These are phyloP conservation scores for Durotheca rogersii DNA, from an alignment of 495 filamentous ascomycete species.

Conservation along the genomic window DNA sequence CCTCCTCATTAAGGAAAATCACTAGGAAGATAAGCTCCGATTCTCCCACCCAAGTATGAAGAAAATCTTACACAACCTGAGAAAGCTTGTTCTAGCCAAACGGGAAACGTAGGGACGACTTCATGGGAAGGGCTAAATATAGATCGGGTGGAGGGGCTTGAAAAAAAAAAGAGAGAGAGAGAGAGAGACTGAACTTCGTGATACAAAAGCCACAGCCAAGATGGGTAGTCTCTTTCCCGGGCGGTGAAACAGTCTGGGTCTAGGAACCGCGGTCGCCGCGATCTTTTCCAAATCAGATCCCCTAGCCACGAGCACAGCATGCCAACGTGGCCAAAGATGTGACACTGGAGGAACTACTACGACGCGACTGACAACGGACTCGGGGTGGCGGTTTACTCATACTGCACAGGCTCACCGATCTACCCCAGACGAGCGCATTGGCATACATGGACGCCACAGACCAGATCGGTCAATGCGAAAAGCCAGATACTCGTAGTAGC, in stretches of 20 bases:
- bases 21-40: neutral
- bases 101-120: neutral
- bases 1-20: neutral
- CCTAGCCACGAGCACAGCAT: neutral
- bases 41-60: neutral
- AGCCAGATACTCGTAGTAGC: too few relatives aligned
- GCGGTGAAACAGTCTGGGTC: constrained; percentile 16
- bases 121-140: neutral
- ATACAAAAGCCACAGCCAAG: constrained; percentile 9
- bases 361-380: too few relatives aligned
- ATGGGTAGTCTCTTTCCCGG: constrained; percentile 16
- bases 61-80: neutral
- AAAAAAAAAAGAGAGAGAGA: too few relatives aligned
- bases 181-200: neutral
- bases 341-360: too few relatives aligned
- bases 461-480: too few relatives aligned
- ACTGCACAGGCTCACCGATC: too few relatives aligned
- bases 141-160: neutral
- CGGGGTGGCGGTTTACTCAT: too few relatives aligned
- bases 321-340: neutral
- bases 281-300: neutral
- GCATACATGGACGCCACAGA: too few relatives aligned
- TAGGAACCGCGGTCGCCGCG: neutral
- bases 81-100: neutral
- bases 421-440: too few relatives aligned